phyloP scores from a whole-genome alignment of 2,329 filamentous ascomycete genomes.

The Sporothrix schenckii region DNA sequence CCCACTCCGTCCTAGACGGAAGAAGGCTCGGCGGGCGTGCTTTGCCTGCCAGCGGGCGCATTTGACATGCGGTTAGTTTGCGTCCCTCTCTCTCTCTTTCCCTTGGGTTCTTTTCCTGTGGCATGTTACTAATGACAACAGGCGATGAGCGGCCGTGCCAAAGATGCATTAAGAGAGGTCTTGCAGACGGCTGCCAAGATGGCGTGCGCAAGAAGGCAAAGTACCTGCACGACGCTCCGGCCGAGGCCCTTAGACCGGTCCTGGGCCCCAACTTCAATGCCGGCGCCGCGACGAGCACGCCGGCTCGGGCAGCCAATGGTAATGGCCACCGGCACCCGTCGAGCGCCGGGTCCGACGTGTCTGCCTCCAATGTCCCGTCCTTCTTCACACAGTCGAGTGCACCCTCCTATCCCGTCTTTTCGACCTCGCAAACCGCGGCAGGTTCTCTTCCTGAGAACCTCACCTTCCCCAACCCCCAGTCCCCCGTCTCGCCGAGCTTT shows the following conservation, averaged over 20 bases:
- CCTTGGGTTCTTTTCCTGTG: not conserved
- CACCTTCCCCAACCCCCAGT: conserved; percentile 66
- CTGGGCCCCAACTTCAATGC: conserved; percentile 69
- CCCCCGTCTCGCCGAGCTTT: conserved; percentile 75
- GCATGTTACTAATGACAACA: conserved; percentile 46
- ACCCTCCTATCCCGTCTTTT: conserved; percentile 56
- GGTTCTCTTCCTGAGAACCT: conserved; percentile 53
- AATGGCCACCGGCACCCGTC: conserved; percentile 55
- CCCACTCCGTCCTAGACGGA: conserved; percentile 82
- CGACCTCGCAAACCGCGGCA: conserved; percentile 51
- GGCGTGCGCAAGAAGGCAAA: conserved; percentile 98
- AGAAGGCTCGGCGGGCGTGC: conserved; percentile 94
- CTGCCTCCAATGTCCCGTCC: conserved; percentile 47
- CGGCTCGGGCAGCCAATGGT: conserved; percentile 50
- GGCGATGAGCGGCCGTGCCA: conserved; percentile 94
- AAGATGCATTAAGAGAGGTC: conserved; percentile 88
- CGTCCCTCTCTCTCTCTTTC: conserved; percentile 32
- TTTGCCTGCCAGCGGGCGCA: conserved; percentile 97
- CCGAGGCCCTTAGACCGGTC: conserved; percentile 85
- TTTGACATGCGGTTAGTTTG: conserved; percentile 89
- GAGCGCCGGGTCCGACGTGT: conserved; percentile 51
- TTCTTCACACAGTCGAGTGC: conserved; percentile 53
- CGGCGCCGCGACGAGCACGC: conserved; percentile 47
- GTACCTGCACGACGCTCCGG: conserved; percentile 93
- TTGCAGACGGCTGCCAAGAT: conserved; percentile 90